Conservation (phyloP, 352 stramenopile genomes). For the Elongisporangium prolatum region DNA sequence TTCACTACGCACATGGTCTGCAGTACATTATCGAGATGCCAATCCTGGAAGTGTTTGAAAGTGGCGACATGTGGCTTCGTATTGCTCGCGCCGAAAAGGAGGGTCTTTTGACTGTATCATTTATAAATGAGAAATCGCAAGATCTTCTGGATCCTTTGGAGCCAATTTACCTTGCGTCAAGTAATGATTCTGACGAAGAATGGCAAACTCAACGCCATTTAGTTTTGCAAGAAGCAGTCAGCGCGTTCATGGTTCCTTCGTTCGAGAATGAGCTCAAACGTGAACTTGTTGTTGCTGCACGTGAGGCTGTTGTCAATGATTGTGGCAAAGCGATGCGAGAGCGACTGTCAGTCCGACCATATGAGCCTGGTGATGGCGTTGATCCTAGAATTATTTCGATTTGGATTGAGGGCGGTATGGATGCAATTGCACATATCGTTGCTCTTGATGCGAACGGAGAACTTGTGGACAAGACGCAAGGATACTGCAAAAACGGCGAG, state of each 20-base stretch:
- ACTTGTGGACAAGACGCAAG: slow-evolving; percentile 82
- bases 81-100: slow-evolving; percentile 81
- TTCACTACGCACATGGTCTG: slow-evolving; percentile 82
- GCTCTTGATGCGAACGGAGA: slow-evolving; percentile 85
- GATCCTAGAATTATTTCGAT: slow-evolving; percentile 86
- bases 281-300: slow-evolving; percentile 64
- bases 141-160: slow-evolving; percentile 82
- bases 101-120: slow-evolving; percentile 65
- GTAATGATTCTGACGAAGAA: slow-evolving; percentile 63
- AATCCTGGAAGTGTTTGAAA: slow-evolving; percentile 72
- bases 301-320: slow-evolving; percentile 72
- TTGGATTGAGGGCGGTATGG: slow-evolving; percentile 75
- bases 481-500: slow-evolving; percentile 74
- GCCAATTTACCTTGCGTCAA: slow-evolving; percentile 53
- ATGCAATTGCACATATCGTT: slow-evolving; percentile 81
- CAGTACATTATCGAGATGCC: slow-evolving; percentile 86
- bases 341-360: slow-evolving; percentile 68
- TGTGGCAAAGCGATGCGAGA: slow-evolving; percentile 67
- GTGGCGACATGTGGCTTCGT: slow-evolving; percentile 73
- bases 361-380: slow-evolving; percentile 66
- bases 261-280: slow-evolving; percentile 85
- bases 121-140: slow-evolving; percentile 80
- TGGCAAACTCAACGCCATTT: slow-evolving; percentile 84
- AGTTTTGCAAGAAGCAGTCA: slow-evolving; percentile 82
- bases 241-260: slow-evolving; percentile 75